A percentile compares a stretch with the other conserved stretches of the same genome.
Evolutionary conservation across 805 yeast species (phyloP).

Genomic region (Monosporozyma aquatica): DNA sequence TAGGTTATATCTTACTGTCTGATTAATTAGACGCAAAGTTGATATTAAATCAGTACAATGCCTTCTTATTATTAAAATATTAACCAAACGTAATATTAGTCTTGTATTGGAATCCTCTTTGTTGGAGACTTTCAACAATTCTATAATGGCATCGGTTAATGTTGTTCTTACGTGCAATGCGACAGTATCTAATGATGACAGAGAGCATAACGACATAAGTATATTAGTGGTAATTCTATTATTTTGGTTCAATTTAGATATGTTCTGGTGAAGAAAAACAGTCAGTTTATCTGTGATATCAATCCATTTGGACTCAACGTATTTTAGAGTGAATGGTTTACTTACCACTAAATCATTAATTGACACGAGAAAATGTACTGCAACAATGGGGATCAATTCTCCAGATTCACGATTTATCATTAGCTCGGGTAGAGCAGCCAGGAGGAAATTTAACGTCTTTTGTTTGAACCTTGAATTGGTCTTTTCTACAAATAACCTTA

Average conservation of each 20-base stretch:
- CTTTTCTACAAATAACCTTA: slow-evolving; percentile 26
- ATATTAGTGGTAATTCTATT: slow-evolving; percentile 27
- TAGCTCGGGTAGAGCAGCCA: slow-evolving; percentile 19
- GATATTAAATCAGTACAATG: slow-evolving; percentile 34
- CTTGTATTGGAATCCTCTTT: slow-evolving; percentile 29
- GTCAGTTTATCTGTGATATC: slow-evolving; percentile 13
- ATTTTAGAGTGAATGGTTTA: slow-evolving; percentile 19
- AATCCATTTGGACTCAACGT: slow-evolving; percentile 21
- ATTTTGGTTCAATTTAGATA: slow-evolving; percentile 8
- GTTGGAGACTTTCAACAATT: slow-evolving; percentile 16
- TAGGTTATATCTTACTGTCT: slow-evolving; percentile 33
- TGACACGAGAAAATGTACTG: slow-evolving; percentile 22
- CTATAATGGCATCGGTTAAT: slow-evolving; percentile 10
- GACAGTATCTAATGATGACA: slow-evolving; percentile 15
- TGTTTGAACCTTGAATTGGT: slow-evolving; percentile 17
- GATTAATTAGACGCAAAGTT: slow-evolving; percentile 32
- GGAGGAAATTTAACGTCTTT: slow-evolving; percentile 19
- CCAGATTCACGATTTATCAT: slow-evolving; percentile 11
- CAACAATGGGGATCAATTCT: slow-evolving; percentile 13
- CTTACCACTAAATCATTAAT: slow-evolving; percentile 14
- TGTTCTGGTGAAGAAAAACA: slow-evolving; percentile 9
- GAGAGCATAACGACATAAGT: not conserved
- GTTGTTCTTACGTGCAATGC: slow-evolving; percentile 15
- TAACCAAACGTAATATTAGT: slow-evolving; percentile 36
- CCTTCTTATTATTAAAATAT: slow-evolving; percentile 36